A percentile compares a stretch with the other conserved stretches of the same genome.
These are phyloP conservation scores for Mycena olivaceomarginata DNA, from an alignment of 768 basidiomycete species.

Conservation along the genomic window DNA sequence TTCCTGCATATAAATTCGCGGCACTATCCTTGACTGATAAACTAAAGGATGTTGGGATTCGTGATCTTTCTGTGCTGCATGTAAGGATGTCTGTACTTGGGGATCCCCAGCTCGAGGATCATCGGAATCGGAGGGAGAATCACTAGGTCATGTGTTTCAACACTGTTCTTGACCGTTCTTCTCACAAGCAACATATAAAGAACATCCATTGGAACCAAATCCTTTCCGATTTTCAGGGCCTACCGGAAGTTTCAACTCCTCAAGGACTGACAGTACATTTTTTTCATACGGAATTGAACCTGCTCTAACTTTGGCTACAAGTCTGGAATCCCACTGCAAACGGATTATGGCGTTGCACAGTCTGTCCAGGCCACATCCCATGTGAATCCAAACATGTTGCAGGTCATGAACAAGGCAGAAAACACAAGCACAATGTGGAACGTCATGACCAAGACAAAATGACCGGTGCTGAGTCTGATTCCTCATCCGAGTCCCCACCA, in stretches of 20 bases:
- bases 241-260: neutral
- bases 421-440: neutral
- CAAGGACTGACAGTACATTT: neutral
- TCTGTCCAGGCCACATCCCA: neutral
- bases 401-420: neutral
- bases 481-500: neutral
- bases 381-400: neutral
- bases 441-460: neutral
- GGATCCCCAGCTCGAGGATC: neutral
- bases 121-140: neutral
- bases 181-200: neutral
- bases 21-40: neutral
- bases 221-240: neutral
- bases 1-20: neutral
- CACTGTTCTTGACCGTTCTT: neutral
- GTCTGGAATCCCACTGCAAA: neutral
- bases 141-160: neutral
- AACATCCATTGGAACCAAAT: neutral
- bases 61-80: slow-evolving; percentile 16
- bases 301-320: neutral
- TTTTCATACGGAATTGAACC: neutral
- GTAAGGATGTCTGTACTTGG: neutral
- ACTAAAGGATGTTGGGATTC: slow-evolving; percentile 5
- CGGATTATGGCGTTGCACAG: neutral
- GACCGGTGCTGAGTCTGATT: neutral